Percentiles rank a stretch among this genome's conserved stretches.
Evolutionary conservation across 371 early-diverging fungal species (phyloP).

Genomic region (Mortierella sp.): DNA sequence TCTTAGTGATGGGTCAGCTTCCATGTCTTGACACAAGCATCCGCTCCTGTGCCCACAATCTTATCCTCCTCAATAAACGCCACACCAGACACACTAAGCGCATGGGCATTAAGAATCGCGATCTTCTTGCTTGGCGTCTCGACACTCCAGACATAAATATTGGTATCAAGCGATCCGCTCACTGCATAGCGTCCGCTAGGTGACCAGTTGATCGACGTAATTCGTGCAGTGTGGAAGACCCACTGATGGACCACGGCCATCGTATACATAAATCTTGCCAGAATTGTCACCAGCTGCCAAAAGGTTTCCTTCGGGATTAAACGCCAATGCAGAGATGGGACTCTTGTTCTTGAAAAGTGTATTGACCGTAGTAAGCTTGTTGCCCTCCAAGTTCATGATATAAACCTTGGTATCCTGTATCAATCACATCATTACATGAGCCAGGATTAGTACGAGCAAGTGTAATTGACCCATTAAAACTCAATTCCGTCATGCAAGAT

Average conservation of each 20-base stretch:
- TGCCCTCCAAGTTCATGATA: conserved; percentile 44
- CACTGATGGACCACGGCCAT: conserved; percentile 78
- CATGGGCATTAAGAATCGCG: conserved; percentile 86
- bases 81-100: conserved; percentile 82
- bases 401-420: conserved; percentile 65
- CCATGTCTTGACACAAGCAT: conserved; percentile 88
- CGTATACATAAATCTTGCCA: conserved; percentile 86
- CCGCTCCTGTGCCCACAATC: conserved; percentile 85
- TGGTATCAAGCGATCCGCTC: conserved; percentile 90
- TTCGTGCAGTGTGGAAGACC: conserved; percentile 93
- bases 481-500: neutral
- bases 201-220: conserved; percentile 86
- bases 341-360: conserved; percentile 70
- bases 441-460: neutral
- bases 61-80: conserved; percentile 73
- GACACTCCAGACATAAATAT: conserved; percentile 91
- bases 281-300: conserved; percentile 88
- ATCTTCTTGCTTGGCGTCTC: conserved; percentile 84
- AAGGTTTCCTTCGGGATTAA: conserved; percentile 76
- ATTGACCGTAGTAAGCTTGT: conserved; percentile 31
- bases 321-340: conserved; percentile 81
- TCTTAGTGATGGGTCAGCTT: conserved; percentile 58
- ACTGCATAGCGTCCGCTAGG: conserved; percentile 81
- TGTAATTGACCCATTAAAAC: neutral
- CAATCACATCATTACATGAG: neutral